Base-by-base conservation (phyloP, 2,329 filamentous ascomycete species). In the Exophiala sp. region DNA sequence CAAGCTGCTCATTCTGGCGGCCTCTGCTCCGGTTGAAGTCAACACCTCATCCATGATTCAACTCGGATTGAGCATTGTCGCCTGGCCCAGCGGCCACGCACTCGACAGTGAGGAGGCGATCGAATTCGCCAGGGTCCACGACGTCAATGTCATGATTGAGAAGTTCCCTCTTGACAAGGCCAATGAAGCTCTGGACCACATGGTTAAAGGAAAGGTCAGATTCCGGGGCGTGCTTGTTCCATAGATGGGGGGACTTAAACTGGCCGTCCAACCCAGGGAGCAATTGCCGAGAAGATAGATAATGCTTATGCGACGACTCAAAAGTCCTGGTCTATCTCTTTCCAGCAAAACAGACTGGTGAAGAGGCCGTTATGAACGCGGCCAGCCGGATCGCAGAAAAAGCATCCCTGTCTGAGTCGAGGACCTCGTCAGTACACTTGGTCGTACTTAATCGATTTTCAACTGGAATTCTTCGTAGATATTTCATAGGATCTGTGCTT, bases 51-150 rank as follows among this genome's bases (percentile, higher is more conserved):
- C 58, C 2, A 65, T 80, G 71, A 70, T 81, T 46, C 10, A 60
- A n/a, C 72, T 76, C 29, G 79, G 75, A 2, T 55, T 74, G 16
- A 76, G 70, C 1, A 72, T 82, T 3, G 71, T 74, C 38, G 75
- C 74, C 9, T 82, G 79, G 79, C 79, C 78, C 0, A 71, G 69
- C 9, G 79, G 79, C 3, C 78, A 81, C 57, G 74, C 76, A 1
- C 65, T 75, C 11, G 79, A 82, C 58, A 69, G 66, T 6, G 78
- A 81, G 61, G 79, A 82, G 55, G 74, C 78, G 2, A 78, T 81
- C 54, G 68, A 66, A 3, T 78, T 81, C 63, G 75, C 77, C 1
- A 58, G 74, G 57, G 63, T 68, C 18, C 72, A 80, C 41, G 69
- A 68, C 6, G 71, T 81, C 51, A 71, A 80, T 33, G 80, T 78